Base-by-base conservation (phyloP, 176 grass and related monocot genomes). In the Metroxylon sagu region DNA sequence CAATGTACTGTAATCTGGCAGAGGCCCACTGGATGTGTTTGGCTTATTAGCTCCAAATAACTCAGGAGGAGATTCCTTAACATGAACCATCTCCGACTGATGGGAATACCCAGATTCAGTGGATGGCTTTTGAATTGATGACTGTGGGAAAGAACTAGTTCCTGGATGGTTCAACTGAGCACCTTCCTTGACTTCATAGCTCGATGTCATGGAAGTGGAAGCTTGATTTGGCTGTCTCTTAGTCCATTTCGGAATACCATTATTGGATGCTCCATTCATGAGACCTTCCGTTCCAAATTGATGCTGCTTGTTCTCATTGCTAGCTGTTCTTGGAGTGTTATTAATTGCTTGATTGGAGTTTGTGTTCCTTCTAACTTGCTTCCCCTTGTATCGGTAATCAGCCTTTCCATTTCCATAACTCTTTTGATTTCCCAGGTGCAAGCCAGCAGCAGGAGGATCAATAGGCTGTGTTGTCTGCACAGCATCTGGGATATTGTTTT, bases 351-450 rank as follows among this genome's bases (percentile, higher is more conserved):
- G 83, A 18, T 1, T 55, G 19, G 51, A 10, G 23, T 74, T 82
- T 71, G 62, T 43, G 30, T 57, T 60, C 19, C 64, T 96, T 62
- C 54, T 19, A 75, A 79, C 25, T 56, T 79, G 83, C 73, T 54
- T 87, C 61, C 16, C 57, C 79, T 87, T 87, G 58, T 35, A 14
- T 50, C 71, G 77, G 59, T 71, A 90, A 69, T 87, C 83, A 56
- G 23, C 49, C 72, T 82, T 90, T 29, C 61, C 60, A 66, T 77
- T 90, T 43, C 49, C 48, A 25, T 64, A 66, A 83, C 29, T 78
- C 26, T 79, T 92, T 55, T 83, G 87, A 78, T 79, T 69, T 60
- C 75, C 81, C 69, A 26, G 57, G 18, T 76, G 79, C 8, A 2
- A 43, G 35, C 10, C 25, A 48, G 50, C 51, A 49, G 66, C 39